A percentile compares a stretch with the other conserved stretches of the same genome.
These are phyloP conservation scores for Malus asiatica DNA, from an alignment of 306 rosid genomes.

Conservation along the genomic window DNA sequence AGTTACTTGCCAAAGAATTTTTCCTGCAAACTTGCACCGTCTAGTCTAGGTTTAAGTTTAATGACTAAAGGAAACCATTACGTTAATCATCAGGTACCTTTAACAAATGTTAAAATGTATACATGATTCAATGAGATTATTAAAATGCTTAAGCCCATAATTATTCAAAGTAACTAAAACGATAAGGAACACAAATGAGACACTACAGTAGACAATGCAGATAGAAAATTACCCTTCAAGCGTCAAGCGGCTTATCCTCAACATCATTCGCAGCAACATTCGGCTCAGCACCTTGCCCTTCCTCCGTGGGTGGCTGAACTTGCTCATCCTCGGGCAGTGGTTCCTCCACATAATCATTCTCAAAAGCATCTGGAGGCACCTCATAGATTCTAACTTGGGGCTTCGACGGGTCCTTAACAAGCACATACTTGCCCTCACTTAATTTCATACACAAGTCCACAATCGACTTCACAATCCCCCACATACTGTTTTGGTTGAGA, in stretches of 20 bases:
- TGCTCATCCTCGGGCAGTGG: constrained; percentile 92
- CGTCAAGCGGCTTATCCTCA: constrained; percentile 45
- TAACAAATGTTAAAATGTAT: background rate
- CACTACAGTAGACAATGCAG: background rate
- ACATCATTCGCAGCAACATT: constrained; percentile 36
- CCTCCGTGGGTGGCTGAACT: constrained; percentile 78
- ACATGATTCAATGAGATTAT: background rate
- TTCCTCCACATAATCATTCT: constrained; percentile 93
- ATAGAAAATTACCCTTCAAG: constrained; percentile 28
- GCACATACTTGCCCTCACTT: constrained; percentile 85
- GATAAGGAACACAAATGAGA: background rate
- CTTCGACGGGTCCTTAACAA: constrained; percentile 87
- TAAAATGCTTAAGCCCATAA: background rate
- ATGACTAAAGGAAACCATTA: background rate
- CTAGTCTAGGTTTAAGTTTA: background rate
- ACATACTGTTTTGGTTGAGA: constrained; percentile 71
- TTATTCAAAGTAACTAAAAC: background rate
- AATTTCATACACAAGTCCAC: constrained; percentile 95
- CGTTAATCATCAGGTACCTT: background rate
- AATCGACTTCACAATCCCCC: constrained; percentile 97
- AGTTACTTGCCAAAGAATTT: background rate
- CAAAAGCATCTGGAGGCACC: constrained; percentile 82
- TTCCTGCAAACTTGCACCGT: background rate
- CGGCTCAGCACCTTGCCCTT: constrained; percentile 45
- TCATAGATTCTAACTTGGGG: constrained; percentile 96